These are phyloP conservation scores for Coemansia sp. DNA, from an alignment of 192 early-diverging fungal genomes.

Conservation along the genomic window DNA sequence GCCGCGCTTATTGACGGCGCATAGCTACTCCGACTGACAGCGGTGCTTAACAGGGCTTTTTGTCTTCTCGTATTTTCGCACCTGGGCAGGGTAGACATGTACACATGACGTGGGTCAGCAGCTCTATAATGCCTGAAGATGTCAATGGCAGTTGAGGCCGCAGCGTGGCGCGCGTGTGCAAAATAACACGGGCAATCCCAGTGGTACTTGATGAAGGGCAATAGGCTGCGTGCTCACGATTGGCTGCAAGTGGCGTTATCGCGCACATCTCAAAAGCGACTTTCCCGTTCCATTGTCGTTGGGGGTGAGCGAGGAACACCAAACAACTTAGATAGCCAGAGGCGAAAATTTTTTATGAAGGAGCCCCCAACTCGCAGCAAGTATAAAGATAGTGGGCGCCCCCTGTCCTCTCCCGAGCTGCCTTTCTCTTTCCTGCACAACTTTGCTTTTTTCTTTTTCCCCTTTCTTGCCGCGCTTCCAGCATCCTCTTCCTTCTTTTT, in stretches of 20 bases:
- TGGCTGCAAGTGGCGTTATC: slow-evolving; percentile 30
- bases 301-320: slow-evolving; percentile 2
- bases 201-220: neutral
- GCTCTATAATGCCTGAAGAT: neutral
- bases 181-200: slow-evolving; percentile 1
- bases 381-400: neutral
- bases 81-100: neutral
- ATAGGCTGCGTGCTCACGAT: neutral
- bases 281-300: neutral
- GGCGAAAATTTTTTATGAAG: slow-evolving; percentile 6
- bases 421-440: neutral
- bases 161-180: neutral
- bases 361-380: neutral
- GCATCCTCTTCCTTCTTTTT: neutral
- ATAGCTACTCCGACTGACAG: neutral
- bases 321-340: neutral
- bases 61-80: neutral
- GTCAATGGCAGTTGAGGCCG: neutral
- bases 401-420: slow-evolving; percentile 1
- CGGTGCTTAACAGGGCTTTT: neutral
- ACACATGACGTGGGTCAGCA: neutral
- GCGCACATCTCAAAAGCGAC: neutral
- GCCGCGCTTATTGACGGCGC: neutral
- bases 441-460: neutral
- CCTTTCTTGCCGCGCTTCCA: neutral